phyloP scores from a whole-genome alignment of 2,329 filamentous ascomycete species.

The Arachnomyces sp. region DNA sequence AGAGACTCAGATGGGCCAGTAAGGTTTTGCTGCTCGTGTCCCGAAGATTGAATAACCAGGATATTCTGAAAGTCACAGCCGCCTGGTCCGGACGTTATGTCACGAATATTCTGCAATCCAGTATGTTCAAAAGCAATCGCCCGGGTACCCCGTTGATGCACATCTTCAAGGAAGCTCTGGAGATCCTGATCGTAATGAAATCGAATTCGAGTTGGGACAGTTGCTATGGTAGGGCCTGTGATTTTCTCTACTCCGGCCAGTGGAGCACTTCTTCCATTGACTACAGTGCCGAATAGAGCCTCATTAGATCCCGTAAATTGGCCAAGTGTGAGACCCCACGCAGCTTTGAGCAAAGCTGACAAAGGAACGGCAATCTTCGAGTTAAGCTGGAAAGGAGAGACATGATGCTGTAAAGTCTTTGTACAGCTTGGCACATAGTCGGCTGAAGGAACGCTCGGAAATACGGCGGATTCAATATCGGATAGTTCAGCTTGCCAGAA shows the following conservation, averaged over 20 bases:
- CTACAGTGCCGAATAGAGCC: slow-evolving; percentile 32
- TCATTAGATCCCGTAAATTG: slow-evolving; percentile 29
- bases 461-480: slow-evolving; percentile 9
- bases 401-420: no score
- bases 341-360: slow-evolving; percentile 30
- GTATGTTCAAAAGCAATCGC: slow-evolving; percentile 56
- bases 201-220: slow-evolving; percentile 29
- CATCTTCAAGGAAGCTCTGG: slow-evolving; percentile 46
- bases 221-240: slow-evolving; percentile 33
- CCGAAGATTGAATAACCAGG: slow-evolving; percentile 21
- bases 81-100: slow-evolving; percentile 39
- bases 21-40: background rate
- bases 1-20: no score
- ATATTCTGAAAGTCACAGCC: slow-evolving; percentile 34
- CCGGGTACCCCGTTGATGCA: slow-evolving; percentile 46
- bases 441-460: slow-evolving; percentile 12
- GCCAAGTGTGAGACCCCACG: slow-evolving; percentile 29
- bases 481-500: slow-evolving; percentile 15
- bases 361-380: slow-evolving; percentile 13
- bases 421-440: no score
- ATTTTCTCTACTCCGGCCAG: slow-evolving; percentile 31
- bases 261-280: slow-evolving; percentile 32
- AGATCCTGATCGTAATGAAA: no score
- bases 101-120: slow-evolving; percentile 39
- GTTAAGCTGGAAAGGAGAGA: no score